These are phyloP conservation scores for Lagerstroemia speciosa DNA, from an alignment of 345 rosid genomes.

Conservation along the genomic window DNA sequence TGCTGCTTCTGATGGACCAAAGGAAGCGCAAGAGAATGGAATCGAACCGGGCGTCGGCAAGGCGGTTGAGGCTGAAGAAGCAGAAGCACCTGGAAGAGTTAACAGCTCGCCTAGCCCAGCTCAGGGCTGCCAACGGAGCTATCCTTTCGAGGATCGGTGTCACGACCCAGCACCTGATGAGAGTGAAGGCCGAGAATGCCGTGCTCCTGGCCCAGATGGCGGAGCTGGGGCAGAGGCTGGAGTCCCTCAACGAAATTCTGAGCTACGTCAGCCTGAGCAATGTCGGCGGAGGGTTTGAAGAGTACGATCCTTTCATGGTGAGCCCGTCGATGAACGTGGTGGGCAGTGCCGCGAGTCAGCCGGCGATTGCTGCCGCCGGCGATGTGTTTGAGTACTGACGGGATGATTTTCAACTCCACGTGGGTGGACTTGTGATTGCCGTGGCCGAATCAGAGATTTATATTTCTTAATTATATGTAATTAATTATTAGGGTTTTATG, in stretches of 20 bases:
- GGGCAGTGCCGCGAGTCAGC: too few relatives aligned
- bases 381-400: too few relatives aligned
- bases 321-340: too few relatives aligned
- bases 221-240: slow-evolving; percentile 62
- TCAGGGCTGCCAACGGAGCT: slow-evolving; percentile 45
- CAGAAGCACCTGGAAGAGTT: slow-evolving; percentile 76
- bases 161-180: slow-evolving; percentile 46
- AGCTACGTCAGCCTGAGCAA: slow-evolving; percentile 20
- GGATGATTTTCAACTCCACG: too few relatives aligned
- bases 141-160: slow-evolving; percentile 39
- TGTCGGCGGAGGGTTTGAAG: slow-evolving; percentile 9
- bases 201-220: slow-evolving; percentile 58
- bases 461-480: too few relatives aligned
- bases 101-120: slow-evolving; percentile 38
- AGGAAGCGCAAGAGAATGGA: slow-evolving; percentile 81
- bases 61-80: slow-evolving; percentile 82
- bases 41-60: slow-evolving; percentile 84
- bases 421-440: too few relatives aligned
- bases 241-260: slow-evolving; percentile 66
- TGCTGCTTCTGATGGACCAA: slow-evolving; percentile 38
- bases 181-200: slow-evolving; percentile 65
- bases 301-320: too few relatives aligned
- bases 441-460: too few relatives aligned
- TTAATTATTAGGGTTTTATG: too few relatives aligned
- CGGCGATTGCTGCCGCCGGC: too few relatives aligned